These are phyloP conservation scores for Crithidia expoeki DNA, from an alignment of 208 protist species.

Conservation along the genomic window DNA sequence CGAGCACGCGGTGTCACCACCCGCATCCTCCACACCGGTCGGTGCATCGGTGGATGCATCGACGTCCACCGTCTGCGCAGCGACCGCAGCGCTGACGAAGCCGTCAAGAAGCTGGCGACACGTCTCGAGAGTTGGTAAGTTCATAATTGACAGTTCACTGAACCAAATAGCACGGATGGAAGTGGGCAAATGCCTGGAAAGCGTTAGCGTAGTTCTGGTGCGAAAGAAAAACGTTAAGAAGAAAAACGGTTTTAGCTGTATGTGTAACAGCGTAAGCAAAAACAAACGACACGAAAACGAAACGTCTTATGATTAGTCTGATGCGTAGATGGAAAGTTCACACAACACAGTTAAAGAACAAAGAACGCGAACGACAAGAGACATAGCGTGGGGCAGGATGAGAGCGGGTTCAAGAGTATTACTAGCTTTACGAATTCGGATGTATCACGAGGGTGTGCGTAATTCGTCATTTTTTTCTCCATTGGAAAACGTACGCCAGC, in stretches of 20 bases:
- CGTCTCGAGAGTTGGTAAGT: constrained; percentile 7
- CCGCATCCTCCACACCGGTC: constrained; percentile 8
- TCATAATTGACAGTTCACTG: not conserved
- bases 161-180: not conserved
- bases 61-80: not conserved
- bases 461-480: too few relatives aligned
- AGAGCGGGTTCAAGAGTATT: too few relatives aligned
- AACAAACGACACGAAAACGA: too few relatives aligned
- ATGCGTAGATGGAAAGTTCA: not conserved
- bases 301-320: not conserved
- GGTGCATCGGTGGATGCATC: not conserved
- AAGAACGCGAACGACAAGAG: not conserved
- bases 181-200: not conserved
- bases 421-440: too few relatives aligned
- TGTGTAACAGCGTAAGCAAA: too few relatives aligned
- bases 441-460: too few relatives aligned
- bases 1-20: constrained; percentile 20
- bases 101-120: constrained; percentile 19
- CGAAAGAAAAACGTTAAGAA: not conserved
- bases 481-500: too few relatives aligned
- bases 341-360: not conserved
- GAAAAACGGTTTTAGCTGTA: too few relatives aligned
- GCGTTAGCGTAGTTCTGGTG: not conserved
- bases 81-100: constrained; percentile 5
- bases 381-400: too few relatives aligned